phyloP scores from a whole-genome alignment of 805 yeast genomes.

The Metschnikowia koreensis region DNA sequence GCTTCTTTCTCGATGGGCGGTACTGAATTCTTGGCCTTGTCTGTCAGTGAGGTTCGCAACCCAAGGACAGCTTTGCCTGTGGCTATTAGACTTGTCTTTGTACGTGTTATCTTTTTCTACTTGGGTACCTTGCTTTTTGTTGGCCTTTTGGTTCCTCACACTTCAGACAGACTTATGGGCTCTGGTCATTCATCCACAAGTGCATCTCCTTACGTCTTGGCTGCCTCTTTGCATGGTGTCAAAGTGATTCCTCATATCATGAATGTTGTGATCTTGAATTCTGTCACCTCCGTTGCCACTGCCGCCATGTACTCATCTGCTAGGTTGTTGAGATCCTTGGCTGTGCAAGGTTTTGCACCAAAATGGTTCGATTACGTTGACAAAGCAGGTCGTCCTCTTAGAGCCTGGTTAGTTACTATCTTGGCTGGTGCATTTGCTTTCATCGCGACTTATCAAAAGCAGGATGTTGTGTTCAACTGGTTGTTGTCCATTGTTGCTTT shows the following conservation, averaged over 20 bases:
- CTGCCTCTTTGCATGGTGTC: constrained; percentile 26
- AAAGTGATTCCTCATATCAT: constrained; percentile 29
- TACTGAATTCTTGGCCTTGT: constrained; percentile 39
- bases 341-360: constrained; percentile 28
- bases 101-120: constrained; percentile 37
- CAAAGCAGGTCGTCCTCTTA: constrained; percentile 26
- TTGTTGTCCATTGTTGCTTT: constrained; percentile 28
- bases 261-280: constrained; percentile 30
- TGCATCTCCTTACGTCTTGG: constrained; percentile 29
- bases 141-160: constrained; percentile 40
- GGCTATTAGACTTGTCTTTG: constrained; percentile 40
- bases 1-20: constrained; percentile 42
- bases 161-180: constrained; percentile 35
- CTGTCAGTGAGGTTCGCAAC: constrained; percentile 38
- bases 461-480: constrained; percentile 31
- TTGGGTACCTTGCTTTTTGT: constrained; percentile 38
- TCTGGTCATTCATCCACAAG: constrained; percentile 27
- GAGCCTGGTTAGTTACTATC: constrained; percentile 22
- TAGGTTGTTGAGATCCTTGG: constrained; percentile 25
- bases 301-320: constrained; percentile 30
- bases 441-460: constrained; percentile 30
- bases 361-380: constrained; percentile 28
- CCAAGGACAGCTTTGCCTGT: constrained; percentile 40
- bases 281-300: constrained; percentile 31
- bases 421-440: constrained; percentile 22